phyloP scores from a whole-genome alignment of 805 yeast genomes.

The Saccharomycopsis fibuligera region DNA sequence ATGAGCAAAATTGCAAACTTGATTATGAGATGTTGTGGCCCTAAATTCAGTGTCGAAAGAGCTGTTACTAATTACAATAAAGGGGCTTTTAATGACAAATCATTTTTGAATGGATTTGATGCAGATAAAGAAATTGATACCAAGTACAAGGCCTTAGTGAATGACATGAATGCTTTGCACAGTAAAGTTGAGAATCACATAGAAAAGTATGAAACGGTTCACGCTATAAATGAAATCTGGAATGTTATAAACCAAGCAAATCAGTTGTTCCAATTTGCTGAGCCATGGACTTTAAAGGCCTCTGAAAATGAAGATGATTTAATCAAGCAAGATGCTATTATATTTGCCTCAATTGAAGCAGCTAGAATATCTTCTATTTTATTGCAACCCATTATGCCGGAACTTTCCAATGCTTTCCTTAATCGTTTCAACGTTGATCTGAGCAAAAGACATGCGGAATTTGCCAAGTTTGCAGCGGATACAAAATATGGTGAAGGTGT shows the following conservation, averaged over 20 bases:
- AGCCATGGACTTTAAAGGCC: conserved; percentile 61
- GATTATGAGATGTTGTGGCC: conserved; percentile 65
- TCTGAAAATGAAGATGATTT: conserved; percentile 28
- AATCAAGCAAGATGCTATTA: conserved; percentile 43
- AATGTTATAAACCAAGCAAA: conserved; percentile 53
- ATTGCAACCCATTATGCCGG: conserved; percentile 70
- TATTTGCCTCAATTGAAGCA: conserved; percentile 64
- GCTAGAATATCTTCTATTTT: conserved; percentile 61
- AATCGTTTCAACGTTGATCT: conserved; percentile 54
- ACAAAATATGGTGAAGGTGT: conserved; percentile 51
- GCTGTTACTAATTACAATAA: conserved; percentile 29
- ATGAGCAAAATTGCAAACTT: conserved; percentile 82
- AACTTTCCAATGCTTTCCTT: conserved; percentile 47
- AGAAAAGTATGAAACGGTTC: conserved; percentile 43
- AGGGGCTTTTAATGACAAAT: neutral
- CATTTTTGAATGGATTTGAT: neutral
- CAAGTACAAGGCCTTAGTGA: conserved; percentile 25
- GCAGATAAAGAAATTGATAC: neutral
- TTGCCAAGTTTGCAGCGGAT: conserved; percentile 53
- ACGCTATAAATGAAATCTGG: conserved; percentile 58
- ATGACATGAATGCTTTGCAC: conserved; percentile 32
- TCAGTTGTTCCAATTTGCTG: conserved; percentile 54
- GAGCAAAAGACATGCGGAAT: conserved; percentile 36
- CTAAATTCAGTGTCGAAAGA: conserved; percentile 51
- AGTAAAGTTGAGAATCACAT: conserved; percentile 38